Evolutionary conservation across 177 flowering plant genomes (phyloP).

Genomic region (Vitis hybrid): DNA sequence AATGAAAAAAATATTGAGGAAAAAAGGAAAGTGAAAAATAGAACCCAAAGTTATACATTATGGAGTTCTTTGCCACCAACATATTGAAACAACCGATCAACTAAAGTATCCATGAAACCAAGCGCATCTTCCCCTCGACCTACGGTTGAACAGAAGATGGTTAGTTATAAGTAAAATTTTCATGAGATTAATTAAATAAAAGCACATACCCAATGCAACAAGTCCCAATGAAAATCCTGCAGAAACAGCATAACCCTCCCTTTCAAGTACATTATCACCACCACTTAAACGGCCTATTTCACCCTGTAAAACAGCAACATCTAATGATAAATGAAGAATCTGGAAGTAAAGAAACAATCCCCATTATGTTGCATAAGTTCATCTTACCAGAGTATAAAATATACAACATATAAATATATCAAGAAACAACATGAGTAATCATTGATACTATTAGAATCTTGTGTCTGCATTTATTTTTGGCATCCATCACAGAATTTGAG

Average conservation of each 20-base stretch:
- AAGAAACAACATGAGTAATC: not conserved
- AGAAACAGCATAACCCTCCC: slow-evolving; percentile 98
- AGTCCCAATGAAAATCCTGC: slow-evolving; percentile 94
- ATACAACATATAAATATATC: not conserved
- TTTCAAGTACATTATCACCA: slow-evolving; percentile 97
- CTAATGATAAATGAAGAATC: not conserved
- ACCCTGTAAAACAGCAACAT: slow-evolving; percentile 40
- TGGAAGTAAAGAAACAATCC: not conserved
- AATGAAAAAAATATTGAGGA: not conserved
- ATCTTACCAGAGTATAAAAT: not conserved
- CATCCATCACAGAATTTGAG: too few species aligned
- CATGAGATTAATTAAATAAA: slow-evolving; percentile 1
- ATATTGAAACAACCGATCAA: slow-evolving; percentile 77
- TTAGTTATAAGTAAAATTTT: slow-evolving; percentile 10
- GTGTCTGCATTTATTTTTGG: not conserved
- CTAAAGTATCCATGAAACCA: slow-evolving; percentile 66
- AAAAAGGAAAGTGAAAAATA: not conserved
- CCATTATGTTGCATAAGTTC: not conserved
- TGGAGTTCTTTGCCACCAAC: slow-evolving; percentile 67
- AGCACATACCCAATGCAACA: slow-evolving; percentile 76
- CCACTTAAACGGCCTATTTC: slow-evolving; percentile 96
- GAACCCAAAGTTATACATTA: slow-evolving; percentile 39
- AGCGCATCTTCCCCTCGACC: slow-evolving; percentile 85
- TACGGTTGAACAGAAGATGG: slow-evolving; percentile 25
- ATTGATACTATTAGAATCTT: not conserved